Conservation (phyloP, 2,329 filamentous ascomycete species). For the Ophiostoma populinum region DNA sequence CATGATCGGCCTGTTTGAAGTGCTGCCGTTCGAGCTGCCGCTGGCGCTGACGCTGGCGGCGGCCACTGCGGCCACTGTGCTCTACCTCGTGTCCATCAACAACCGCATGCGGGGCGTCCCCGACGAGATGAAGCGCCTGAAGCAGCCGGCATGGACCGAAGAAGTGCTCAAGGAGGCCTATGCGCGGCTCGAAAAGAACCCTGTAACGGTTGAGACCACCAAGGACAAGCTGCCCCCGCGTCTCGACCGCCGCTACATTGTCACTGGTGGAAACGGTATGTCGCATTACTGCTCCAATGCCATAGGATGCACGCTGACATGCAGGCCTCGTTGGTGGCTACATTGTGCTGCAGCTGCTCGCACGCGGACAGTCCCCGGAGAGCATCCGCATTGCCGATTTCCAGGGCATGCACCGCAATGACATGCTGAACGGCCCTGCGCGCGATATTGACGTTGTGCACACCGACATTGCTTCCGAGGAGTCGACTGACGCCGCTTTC, state of each 20-base stretch:
- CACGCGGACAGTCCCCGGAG: conserved; percentile 26
- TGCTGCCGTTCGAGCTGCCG: neutral
- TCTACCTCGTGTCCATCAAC: conserved; percentile 16
- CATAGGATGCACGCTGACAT: too few relatives aligned
- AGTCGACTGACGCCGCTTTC: conserved; percentile 23
- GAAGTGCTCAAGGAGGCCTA: conserved; percentile 17
- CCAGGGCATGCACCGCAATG: conserved; percentile 19
- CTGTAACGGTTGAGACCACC: conserved; percentile 15
- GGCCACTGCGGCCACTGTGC: conserved; percentile 1
- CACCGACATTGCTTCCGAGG: conserved; percentile 25
- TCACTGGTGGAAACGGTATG: conserved; percentile 24
- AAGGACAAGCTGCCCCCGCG: conserved; percentile 17
- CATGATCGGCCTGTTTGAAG: too few relatives aligned
- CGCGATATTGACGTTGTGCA: conserved; percentile 22
- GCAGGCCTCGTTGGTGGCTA: conserved; percentile 25
- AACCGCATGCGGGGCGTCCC: conserved; percentile 17
- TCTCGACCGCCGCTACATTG: conserved; percentile 20
- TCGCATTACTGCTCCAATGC: neutral
- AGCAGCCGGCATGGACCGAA: conserved; percentile 18
- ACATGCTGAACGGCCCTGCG: conserved; percentile 21
- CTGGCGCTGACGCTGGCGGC: neutral
- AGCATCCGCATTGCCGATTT: conserved; percentile 32
- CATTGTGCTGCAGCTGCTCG: conserved; percentile 29
- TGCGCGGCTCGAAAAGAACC: conserved; percentile 15
- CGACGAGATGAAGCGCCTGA: conserved; percentile 13